Evolutionary conservation across 805 yeast genomes (phyloP).

Genomic region (Wickerhamiella slavikovae): DNA sequence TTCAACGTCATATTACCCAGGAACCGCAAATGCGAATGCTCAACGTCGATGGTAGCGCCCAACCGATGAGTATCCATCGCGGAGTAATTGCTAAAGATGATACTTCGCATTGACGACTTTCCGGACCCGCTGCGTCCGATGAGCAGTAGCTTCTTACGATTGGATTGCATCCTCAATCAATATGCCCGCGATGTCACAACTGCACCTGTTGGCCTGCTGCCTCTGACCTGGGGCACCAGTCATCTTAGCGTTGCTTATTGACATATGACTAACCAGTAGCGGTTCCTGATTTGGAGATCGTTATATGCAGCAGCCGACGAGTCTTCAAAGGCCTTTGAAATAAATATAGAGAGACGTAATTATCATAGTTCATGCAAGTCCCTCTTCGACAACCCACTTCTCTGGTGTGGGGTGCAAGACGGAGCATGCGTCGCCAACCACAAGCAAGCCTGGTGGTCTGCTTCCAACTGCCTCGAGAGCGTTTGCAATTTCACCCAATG

Average conservation of each 20-base stretch:
- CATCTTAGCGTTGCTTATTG: too few species aligned
- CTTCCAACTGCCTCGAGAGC: slow-evolving; percentile 65
- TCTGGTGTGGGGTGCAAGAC: slow-evolving; percentile 21
- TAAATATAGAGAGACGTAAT: not conserved
- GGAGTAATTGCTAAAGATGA: slow-evolving; percentile 81
- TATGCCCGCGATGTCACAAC: too few species aligned
- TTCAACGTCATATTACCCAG: slow-evolving; percentile 89
- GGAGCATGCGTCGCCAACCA: slow-evolving; percentile 62
- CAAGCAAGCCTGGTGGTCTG: slow-evolving; percentile 80
- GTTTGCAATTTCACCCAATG: slow-evolving; percentile 39
- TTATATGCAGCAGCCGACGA: too few species aligned
- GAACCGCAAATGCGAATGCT: slow-evolving; percentile 82
- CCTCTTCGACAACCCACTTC: slow-evolving; percentile 31
- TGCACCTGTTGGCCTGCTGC: too few species aligned
- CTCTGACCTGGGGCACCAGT: too few species aligned
- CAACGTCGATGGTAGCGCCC: slow-evolving; percentile 98
- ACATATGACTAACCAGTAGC: too few species aligned
- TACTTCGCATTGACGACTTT: slow-evolving; percentile 91
- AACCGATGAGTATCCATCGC: slow-evolving; percentile 89
- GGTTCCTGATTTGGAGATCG: too few species aligned
- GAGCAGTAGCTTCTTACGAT: slow-evolving; percentile 36
- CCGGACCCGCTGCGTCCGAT: slow-evolving; percentile 96
- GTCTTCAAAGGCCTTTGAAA: too few species aligned
- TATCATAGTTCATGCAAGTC: slow-evolving; percentile 8
- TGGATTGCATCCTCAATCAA: slow-evolving; percentile 9